Percentiles rank a stretch among this genome's conserved stretches.
phyloP scores from a whole-genome alignment of 2,329 filamentous ascomycete genomes.

The Colletotrichum coccodes region DNA sequence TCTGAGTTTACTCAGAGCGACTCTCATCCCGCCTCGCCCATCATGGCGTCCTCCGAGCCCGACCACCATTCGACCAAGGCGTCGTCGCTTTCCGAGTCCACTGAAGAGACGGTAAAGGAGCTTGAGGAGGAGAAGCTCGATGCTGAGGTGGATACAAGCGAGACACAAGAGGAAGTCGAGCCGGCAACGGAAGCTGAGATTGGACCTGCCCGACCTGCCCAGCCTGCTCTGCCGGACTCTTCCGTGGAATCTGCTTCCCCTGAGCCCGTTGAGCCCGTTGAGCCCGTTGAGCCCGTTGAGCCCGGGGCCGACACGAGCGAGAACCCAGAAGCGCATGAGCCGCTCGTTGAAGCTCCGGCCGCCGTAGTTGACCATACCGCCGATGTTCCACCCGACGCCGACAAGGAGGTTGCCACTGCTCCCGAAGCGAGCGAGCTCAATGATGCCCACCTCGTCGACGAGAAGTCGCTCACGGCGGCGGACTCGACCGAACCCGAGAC shows the following conservation, averaged over 20 bases:
- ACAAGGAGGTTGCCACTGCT: background rate
- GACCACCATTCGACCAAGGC: constrained; percentile 70
- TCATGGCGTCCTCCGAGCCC: constrained; percentile 62
- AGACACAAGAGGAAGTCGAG: constrained; percentile 34
- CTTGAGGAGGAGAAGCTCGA: constrained; percentile 39
- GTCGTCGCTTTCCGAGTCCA: constrained; percentile 71
- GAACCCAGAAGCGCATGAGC: constrained; percentile 34
- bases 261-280: background rate
- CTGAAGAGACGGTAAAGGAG: constrained; percentile 65
- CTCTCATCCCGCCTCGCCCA: constrained; percentile 67
- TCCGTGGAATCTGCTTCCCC: background rate
- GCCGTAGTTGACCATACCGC: background rate
- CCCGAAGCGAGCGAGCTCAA: background rate
- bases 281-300: background rate
- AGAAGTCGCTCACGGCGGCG: too few relatives aligned
- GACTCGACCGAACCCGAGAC: background rate
- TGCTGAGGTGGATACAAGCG: constrained; percentile 3
- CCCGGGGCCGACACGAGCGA: constrained; percentile 10
- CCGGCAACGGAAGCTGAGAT: constrained; percentile 3
- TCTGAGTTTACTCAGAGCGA: constrained; percentile 62
- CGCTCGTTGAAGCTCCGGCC: background rate
- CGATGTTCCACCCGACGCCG: background rate
- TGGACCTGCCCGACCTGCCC: background rate
- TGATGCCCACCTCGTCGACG: constrained; percentile 30
- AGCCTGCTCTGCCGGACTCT: background rate